Evolutionary conservation across 202 grass and related monocot genomes (phyloP), one percentile per base, ranked within the genome.

Genomic region (Setaria viridis): DNA sequence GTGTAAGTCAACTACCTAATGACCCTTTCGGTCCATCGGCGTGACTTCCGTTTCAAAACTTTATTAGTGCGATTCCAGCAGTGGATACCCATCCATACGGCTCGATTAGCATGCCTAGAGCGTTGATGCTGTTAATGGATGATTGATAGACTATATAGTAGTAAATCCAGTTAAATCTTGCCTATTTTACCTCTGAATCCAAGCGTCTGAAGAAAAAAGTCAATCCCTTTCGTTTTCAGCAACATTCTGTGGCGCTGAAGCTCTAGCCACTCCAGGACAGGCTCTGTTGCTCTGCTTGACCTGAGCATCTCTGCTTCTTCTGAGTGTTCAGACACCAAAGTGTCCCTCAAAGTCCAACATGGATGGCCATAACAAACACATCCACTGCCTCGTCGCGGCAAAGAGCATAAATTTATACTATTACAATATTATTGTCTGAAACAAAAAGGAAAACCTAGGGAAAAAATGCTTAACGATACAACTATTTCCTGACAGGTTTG

Each of bases 211-310:
- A 20, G 11, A 59, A 70, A n/a, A 29, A 62, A 21, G 19, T 45
- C 67, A 39, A 21, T 6, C 4, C 39, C 58, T 70, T 45, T 70
- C 39, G 67, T 45, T 70, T 45, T 45, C 67, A 43, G 39, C 41
- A 21, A 43, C 66, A 43, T 45, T 70, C 67, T n/a, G 67, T 45
- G 39, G 67, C 17, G 67, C 6, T 53, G 11, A 74, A 53, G 16
- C 50, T 7, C 8, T 55, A 9, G 50, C 54, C 72, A 7, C 51
- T 75, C 32, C 49, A 55, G 72, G 72, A 55, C 50, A 75, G 49
- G 17, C 12, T 76, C 32, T 37, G 53, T 58, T 58, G 53, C 33
- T 21, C 72, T 14, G 51, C 33, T 76, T 58, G 73, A 76, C 73
- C 73, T 21, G 51, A 58, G 41, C 67, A 70, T 70, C 67, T 70